These are phyloP conservation scores for Suillus luteus DNA, from an alignment of 768 basidiomycete species.

Conservation along the genomic window DNA sequence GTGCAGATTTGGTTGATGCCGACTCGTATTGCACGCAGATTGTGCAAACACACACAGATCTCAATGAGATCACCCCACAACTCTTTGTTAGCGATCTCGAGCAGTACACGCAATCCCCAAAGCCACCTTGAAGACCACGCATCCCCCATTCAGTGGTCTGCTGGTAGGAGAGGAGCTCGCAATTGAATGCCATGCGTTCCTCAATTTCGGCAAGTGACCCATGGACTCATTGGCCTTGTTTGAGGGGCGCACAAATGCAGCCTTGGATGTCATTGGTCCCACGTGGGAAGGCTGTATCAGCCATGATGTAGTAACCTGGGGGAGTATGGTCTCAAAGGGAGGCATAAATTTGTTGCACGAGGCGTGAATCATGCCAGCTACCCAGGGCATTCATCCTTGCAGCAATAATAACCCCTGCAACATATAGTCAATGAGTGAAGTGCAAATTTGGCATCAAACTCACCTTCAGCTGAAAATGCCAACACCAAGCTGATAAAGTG, in stretches of 20 bases:
- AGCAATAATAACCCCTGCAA: not conserved
- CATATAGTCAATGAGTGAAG: too few species aligned
- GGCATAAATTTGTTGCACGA: not conserved
- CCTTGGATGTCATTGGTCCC: not conserved
- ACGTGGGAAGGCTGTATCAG: not conserved
- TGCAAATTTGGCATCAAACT: too few species aligned
- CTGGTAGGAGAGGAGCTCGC: conserved; percentile 31
- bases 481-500: conserved; percentile 44
- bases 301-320: not conserved
- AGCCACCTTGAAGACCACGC: conserved; percentile 45
- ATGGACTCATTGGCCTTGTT: conserved; percentile 60
- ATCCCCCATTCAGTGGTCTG: conserved; percentile 59
- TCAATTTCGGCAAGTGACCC: not conserved
- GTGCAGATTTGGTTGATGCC: conserved; percentile 45
- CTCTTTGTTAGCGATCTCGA: conserved; percentile 35
- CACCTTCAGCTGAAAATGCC: conserved; percentile 30
- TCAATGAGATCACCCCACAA: conserved; percentile 37
- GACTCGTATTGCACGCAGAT: conserved; percentile 38
- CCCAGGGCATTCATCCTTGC: not conserved
- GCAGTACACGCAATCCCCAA: conserved; percentile 46
- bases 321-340: not conserved
- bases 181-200: not conserved
- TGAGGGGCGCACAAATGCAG: not conserved
- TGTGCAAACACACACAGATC: conserved; percentile 35
- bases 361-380: not conserved